Evolutionary conservation across 2,329 filamentous ascomycete species (phyloP).

Genomic region (Penicillium brasilianum): DNA sequence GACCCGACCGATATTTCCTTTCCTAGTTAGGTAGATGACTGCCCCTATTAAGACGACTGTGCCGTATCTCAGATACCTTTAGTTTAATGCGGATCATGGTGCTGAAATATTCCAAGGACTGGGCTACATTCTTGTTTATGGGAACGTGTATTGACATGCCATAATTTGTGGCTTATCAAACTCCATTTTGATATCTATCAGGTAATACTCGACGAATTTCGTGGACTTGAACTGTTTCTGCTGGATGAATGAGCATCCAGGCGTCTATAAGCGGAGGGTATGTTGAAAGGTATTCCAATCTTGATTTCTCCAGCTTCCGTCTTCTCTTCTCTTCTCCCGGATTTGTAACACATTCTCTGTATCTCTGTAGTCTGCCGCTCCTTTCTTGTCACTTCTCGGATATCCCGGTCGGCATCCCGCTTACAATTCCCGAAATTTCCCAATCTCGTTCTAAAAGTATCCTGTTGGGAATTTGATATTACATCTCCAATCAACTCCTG

Average conservation of each 20-base stretch:
- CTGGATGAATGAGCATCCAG: no score
- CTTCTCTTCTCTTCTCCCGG: background rate
- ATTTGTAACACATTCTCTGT: background rate
- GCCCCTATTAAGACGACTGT: background rate
- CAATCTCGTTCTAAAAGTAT: background rate
- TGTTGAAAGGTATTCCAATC: background rate
- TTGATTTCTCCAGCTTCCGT: background rate
- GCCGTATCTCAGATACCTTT: background rate
- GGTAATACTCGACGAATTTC: no score
- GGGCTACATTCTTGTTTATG: no score
- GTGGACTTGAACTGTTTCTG: no score
- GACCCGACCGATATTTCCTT: conserved; percentile 2
- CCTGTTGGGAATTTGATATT: background rate
- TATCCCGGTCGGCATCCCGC: background rate
- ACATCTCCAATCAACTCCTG: background rate
- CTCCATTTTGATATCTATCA: no score
- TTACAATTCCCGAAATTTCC: background rate
- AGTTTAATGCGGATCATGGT: no score
- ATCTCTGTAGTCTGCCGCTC: background rate
- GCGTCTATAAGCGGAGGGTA: no score
- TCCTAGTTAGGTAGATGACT: background rate
- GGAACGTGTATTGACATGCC: no score
- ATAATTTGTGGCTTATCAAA: no score
- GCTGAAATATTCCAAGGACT: no score
- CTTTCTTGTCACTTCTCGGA: background rate